phyloP scores from a whole-genome alignment of 306 rosid genomes.

The Quercus bicolor region DNA sequence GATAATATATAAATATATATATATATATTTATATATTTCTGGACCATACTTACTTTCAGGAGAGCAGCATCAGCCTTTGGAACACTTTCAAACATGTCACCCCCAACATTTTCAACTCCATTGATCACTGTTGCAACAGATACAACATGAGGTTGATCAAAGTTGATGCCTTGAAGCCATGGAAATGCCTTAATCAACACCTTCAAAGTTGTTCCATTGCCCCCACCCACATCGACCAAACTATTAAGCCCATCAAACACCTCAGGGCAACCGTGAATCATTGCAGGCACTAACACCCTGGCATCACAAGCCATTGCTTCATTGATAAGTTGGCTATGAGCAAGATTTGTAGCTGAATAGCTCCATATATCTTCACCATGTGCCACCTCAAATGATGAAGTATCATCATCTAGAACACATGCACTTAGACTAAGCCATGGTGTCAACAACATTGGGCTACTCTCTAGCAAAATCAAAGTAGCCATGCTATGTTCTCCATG shows the following conservation, averaged over 20 bases:
- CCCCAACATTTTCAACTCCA: constrained; percentile 42
- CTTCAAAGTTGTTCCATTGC: constrained; percentile 47
- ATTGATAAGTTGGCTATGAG: constrained; percentile 36
- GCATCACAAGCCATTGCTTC: constrained; percentile 67
- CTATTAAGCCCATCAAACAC: constrained; percentile 35
- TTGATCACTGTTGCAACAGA: constrained; percentile 10
- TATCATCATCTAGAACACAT: too few species aligned
- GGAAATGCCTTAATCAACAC: constrained; percentile 35
- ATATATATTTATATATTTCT: too few species aligned
- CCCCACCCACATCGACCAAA: constrained; percentile 78
- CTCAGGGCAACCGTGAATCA: constrained; percentile 32
- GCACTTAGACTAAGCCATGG: constrained; percentile 28
- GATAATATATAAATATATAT: too few species aligned
- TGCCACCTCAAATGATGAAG: too few species aligned
- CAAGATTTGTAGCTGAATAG: constrained; percentile 15
- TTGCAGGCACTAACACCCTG: constrained; percentile 19
- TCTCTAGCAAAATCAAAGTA: constrained; percentile 21
- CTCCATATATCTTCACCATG: too few species aligned
- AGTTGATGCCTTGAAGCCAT: constrained; percentile 53
- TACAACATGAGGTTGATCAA: constrained; percentile 70
- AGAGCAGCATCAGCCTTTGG: constrained; percentile 70
- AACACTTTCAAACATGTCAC: constrained; percentile 56
- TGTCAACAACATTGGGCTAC: constrained; percentile 35
- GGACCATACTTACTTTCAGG: constrained; percentile 30
- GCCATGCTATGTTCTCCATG: constrained; percentile 23